phyloP scores from a whole-genome alignment of 2,329 filamentous ascomycete species.

The Trichoderma sp. region DNA sequence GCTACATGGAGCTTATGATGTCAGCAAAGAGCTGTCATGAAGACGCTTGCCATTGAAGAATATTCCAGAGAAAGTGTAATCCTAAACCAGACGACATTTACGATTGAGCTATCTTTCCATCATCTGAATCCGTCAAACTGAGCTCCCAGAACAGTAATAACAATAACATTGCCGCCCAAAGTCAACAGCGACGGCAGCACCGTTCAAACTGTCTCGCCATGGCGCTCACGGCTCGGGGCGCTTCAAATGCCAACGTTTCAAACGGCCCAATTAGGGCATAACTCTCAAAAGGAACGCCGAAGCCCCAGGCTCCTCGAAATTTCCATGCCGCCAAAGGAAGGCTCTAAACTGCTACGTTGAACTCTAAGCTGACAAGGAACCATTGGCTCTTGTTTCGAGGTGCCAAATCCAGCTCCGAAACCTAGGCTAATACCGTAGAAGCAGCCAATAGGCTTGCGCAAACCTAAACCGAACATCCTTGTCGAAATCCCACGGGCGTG shows the following conservation, averaged over 20 bases:
- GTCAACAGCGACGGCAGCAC: not conserved
- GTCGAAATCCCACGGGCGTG: not conserved
- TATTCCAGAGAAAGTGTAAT: not conserved
- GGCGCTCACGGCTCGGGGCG: constrained; percentile 10
- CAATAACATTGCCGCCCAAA: not conserved
- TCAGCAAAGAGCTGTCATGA: not conserved
- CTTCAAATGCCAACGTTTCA: not conserved
- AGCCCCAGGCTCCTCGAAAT: not conserved
- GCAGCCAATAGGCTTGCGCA: not conserved
- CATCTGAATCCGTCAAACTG: not conserved
- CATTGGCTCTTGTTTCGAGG: not conserved
- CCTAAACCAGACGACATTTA: not conserved
- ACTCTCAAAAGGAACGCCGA: not conserved
- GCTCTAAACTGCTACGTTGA: not conserved
- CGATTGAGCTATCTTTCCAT: not conserved
- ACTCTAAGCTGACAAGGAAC: not conserved
- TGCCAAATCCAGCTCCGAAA: not conserved
- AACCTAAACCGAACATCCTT: constrained; percentile 2
- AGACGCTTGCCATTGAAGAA: not conserved
- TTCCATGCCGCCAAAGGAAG: not conserved
- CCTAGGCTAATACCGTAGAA: not conserved
- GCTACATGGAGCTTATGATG: not conserved
- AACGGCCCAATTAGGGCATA: not conserved
- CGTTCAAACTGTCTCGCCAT: constrained; percentile 1
- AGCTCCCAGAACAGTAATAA: not conserved